A percentile compares a stretch with the other conserved stretches of the same genome.
Evolutionary conservation across 306 rosid species (phyloP).

Genomic region (Vicia villosa): DNA sequence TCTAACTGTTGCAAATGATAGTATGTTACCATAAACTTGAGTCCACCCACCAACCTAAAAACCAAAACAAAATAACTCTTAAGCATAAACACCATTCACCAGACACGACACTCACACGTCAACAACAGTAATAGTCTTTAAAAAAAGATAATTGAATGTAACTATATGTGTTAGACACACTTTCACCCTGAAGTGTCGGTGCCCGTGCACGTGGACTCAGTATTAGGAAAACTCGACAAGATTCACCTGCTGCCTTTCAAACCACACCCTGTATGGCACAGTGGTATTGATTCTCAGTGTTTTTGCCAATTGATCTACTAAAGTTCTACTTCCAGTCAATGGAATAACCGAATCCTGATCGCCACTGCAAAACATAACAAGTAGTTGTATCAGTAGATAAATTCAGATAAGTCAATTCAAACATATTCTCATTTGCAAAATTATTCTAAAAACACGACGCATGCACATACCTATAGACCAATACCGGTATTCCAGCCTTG

Average conservation of each 20-base stretch:
- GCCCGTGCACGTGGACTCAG: too few relatives aligned
- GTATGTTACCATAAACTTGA: slow-evolving; percentile 82
- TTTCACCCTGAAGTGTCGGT: too few relatives aligned
- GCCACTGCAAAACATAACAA: slow-evolving; percentile 61
- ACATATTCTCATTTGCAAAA: neutral
- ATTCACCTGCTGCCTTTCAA: slow-evolving; percentile 79
- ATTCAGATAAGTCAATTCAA: neutral
- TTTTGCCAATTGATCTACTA: slow-evolving; percentile 69
- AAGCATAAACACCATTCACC: neutral
- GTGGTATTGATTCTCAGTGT: slow-evolving; percentile 66
- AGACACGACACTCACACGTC: neutral
- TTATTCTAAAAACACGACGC: neutral
- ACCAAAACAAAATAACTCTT: neutral
- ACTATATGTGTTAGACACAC: too few relatives aligned
- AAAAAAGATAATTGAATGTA: too few relatives aligned
- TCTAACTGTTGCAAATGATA: slow-evolving; percentile 89
- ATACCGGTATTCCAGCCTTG: slow-evolving; percentile 74
- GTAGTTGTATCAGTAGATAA: neutral
- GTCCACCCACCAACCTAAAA: slow-evolving; percentile 98
- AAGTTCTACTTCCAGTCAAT: slow-evolving; percentile 80
- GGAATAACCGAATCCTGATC: slow-evolving; percentile 99
- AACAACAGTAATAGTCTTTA: too few relatives aligned
- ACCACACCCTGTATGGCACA: slow-evolving; percentile 94
- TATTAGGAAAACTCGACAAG: neutral
- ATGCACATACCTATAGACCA: slow-evolving; percentile 77